These are phyloP conservation scores for Zarea fungicola DNA, from an alignment of 2,329 filamentous ascomycete genomes.

Conservation along the genomic window DNA sequence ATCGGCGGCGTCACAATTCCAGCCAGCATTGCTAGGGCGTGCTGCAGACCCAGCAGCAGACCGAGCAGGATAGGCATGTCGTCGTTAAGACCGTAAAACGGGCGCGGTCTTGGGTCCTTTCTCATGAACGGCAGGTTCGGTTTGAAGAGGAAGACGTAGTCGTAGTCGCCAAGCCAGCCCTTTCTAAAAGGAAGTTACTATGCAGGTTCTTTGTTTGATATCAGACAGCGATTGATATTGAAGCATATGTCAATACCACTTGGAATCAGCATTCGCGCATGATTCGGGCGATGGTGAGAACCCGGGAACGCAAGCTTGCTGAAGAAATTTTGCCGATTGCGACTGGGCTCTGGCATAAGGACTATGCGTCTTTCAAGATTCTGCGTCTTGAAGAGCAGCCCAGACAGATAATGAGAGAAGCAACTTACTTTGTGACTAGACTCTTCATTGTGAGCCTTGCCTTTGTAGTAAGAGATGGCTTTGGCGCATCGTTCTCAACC, in stretches of 20 bases:
- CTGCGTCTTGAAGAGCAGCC: too few relatives aligned
- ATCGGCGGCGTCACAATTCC: slow-evolving; percentile 74
- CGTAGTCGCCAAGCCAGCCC: slow-evolving; percentile 78
- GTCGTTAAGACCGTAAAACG: slow-evolving; percentile 73
- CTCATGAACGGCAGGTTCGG: slow-evolving; percentile 76
- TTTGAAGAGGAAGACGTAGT: slow-evolving; percentile 83
- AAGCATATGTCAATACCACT: too few relatives aligned
- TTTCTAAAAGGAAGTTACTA: slow-evolving; percentile 48
- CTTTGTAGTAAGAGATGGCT: neutral
- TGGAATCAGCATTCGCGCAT: too few relatives aligned
- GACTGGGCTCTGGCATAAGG: too few relatives aligned
- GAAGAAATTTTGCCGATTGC: too few relatives aligned
- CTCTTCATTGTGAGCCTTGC: neutral
- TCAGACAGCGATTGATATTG: neutral
- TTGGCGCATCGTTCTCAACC: neutral
- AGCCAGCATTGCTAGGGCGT: slow-evolving; percentile 70
- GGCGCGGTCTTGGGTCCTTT: slow-evolving; percentile 44
- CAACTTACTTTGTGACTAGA: neutral
- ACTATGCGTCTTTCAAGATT: too few relatives aligned
- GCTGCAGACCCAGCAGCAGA: slow-evolving; percentile 62
- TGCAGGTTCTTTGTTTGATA: neutral
- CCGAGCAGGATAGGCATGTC: slow-evolving; percentile 61
- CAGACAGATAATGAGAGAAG: too few relatives aligned
- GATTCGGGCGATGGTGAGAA: too few relatives aligned
- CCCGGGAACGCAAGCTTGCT: too few relatives aligned